Percentiles rank a stretch among this genome's conserved stretches.
Evolutionary conservation across 331 rosid genomes (phyloP).

Genomic region (Phaseolus coccineus): DNA sequence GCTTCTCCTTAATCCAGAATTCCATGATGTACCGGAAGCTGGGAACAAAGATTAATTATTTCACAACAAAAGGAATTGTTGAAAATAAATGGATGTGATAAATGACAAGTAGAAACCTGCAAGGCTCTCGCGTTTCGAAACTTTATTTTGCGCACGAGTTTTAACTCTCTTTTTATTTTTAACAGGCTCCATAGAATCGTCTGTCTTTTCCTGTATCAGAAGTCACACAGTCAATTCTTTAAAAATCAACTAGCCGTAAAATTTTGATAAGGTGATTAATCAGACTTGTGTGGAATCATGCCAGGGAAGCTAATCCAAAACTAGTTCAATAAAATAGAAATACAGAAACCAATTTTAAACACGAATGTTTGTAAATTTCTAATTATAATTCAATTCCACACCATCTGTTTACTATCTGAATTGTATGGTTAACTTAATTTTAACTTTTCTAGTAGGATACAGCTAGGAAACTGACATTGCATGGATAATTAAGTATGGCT

Average conservation of each 20-base stretch:
- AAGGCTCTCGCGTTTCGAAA: slow-evolving; percentile 63
- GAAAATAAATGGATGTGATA: slow-evolving; percentile 41
- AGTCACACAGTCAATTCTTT: slow-evolving; percentile 8
- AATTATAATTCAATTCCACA: slow-evolving; percentile 22
- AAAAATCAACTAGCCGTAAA: slow-evolving; percentile 31
- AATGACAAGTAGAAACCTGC: slow-evolving; percentile 63
- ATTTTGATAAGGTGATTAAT: neutral
- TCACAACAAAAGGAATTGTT: neutral
- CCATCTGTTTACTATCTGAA: slow-evolving; percentile 6
- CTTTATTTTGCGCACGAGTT: slow-evolving; percentile 27
- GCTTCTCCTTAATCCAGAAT: slow-evolving; percentile 80
- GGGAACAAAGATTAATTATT: slow-evolving; percentile 35
- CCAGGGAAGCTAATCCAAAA: neutral
- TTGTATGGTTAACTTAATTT: neutral
- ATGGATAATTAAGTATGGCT: neutral
- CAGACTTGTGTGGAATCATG: neutral
- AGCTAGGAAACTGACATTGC: neutral
- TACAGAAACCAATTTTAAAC: neutral
- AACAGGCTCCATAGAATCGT: slow-evolving; percentile 39
- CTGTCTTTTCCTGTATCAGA: slow-evolving; percentile 43
- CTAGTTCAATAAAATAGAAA: neutral
- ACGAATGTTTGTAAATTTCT: slow-evolving; percentile 7
- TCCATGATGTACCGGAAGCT: slow-evolving; percentile 74
- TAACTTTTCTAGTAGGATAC: slow-evolving; percentile 28
- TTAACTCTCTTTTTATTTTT: slow-evolving; percentile 50